A percentile compares a stretch with the other conserved stretches of the same genome.
Evolutionary conservation across 768 basidiomycete genomes (phyloP).

Genomic region (Coprinopsis cinerea): DNA sequence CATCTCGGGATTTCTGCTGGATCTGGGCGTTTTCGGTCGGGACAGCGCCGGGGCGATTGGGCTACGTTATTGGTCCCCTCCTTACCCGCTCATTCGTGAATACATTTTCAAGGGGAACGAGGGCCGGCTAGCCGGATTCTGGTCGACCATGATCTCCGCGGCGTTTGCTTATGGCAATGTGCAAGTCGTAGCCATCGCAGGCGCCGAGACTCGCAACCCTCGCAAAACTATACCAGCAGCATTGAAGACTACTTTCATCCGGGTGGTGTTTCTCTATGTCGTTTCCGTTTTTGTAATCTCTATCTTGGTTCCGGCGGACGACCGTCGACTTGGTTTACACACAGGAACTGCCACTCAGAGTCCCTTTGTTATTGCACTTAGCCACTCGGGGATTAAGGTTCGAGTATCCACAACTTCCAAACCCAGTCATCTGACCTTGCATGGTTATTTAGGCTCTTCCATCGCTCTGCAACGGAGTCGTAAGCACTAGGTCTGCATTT

Average conservation of each 20-base stretch:
- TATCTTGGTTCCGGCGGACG: slow-evolving; percentile 60
- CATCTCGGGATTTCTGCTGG: slow-evolving; percentile 35
- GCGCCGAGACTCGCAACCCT: slow-evolving; percentile 61
- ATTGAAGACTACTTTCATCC: slow-evolving; percentile 46
- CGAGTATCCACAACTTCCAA: slow-evolving; percentile 11
- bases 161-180: slow-evolving; percentile 66
- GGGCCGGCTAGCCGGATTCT: slow-evolving; percentile 50
- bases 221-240: slow-evolving; percentile 61
- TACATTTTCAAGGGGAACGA: slow-evolving; percentile 23
- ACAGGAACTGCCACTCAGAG: slow-evolving; percentile 44
- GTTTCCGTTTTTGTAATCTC: slow-evolving; percentile 58
- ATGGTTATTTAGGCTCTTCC: slow-evolving; percentile 21
- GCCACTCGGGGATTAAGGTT: slow-evolving; percentile 54
- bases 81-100: slow-evolving; percentile 24
- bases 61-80: slow-evolving; percentile 40
- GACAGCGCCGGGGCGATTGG: slow-evolving; percentile 36
- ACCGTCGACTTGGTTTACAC: slow-evolving; percentile 26
- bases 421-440: background rate
- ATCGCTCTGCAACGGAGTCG: slow-evolving; percentile 47
- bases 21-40: slow-evolving; percentile 48
- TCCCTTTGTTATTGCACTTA: slow-evolving; percentile 72
- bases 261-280: slow-evolving; percentile 38
- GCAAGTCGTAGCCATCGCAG: slow-evolving; percentile 34
- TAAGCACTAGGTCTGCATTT: slow-evolving; percentile 18
- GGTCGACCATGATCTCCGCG: slow-evolving; percentile 30